Percentiles rank a stretch among this genome's conserved stretches.
These are phyloP conservation scores for Rhodotorula sp. DNA, from an alignment of 1,284 basidiomycete genomes.

Conservation along the genomic window DNA sequence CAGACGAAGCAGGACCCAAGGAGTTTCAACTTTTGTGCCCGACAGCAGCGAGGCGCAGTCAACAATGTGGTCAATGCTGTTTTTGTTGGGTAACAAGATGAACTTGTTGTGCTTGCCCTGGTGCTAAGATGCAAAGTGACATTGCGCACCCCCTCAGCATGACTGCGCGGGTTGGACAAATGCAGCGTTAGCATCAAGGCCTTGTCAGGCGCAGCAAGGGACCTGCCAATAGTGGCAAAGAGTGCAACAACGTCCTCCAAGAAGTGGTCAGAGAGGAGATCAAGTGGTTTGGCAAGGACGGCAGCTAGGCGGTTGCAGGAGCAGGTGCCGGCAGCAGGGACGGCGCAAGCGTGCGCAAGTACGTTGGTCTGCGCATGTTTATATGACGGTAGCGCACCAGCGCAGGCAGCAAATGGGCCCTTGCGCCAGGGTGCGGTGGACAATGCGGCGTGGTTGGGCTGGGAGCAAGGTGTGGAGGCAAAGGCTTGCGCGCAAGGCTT, in stretches of 20 bases:
- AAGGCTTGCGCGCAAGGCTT: too few species aligned
- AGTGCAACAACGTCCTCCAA: not conserved
- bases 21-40: conserved; percentile 39
- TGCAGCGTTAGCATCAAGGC: not conserved
- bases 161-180: not conserved
- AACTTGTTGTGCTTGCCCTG: not conserved
- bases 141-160: conserved; percentile 1
- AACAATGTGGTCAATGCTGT: conserved; percentile 1
- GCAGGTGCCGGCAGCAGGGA: not conserved
- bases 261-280: conserved; percentile 7
- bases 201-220: not conserved
- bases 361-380: not conserved
- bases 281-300: conserved; percentile 2
- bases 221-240: not conserved
- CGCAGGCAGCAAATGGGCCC: not conserved
- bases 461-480: too few species aligned
- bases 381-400: not conserved
- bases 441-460: too few species aligned
- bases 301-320: not conserved
- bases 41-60: conserved; percentile 31
- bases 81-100: not conserved
- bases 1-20: conserved; percentile 51
- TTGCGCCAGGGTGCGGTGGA: too few species aligned
- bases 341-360: not conserved
- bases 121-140: not conserved